Evolutionary conservation across 441 rosid species (phyloP).

Genomic region (Jatropha podagrica): DNA sequence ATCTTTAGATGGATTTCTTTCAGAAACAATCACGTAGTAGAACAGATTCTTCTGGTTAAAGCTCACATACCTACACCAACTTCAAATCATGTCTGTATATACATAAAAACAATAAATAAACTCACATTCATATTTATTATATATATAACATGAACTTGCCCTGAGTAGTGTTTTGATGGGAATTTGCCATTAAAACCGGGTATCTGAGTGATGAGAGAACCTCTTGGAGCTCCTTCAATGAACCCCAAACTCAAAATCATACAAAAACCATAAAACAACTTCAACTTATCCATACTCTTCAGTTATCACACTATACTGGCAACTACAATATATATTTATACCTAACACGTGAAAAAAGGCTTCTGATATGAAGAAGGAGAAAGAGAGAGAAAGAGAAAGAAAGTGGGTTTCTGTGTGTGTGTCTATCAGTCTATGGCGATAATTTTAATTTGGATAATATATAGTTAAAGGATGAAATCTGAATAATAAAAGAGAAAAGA

Average conservation of each 20-base stretch:
- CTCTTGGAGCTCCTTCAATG: conserved; percentile 36
- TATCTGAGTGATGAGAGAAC: conserved; percentile 36
- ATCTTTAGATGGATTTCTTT: conserved; percentile 48
- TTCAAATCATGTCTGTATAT: too few species aligned
- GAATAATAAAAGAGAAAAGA: background rate
- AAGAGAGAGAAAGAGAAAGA: too few species aligned
- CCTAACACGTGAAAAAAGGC: background rate
- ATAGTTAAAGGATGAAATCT: too few species aligned
- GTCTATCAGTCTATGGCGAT: too few species aligned
- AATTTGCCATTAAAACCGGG: conserved; percentile 55
- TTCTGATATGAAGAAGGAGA: background rate
- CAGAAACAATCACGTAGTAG: conserved; percentile 59
- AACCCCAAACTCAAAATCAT: conserved; percentile 22
- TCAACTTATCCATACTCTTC: conserved; percentile 24
- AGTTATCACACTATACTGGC: too few species aligned
- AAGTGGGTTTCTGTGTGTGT: too few species aligned
- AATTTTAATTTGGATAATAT: too few species aligned
- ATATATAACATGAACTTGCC: conserved; percentile 22
- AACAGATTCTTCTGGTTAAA: conserved; percentile 45
- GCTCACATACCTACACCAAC: conserved; percentile 41
- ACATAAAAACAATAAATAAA: too few species aligned
- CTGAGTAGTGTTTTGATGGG: conserved; percentile 60
- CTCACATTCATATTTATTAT: background rate
- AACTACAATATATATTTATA: background rate
- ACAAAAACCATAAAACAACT: conserved; percentile 14